Evolutionary conservation across 1,139 yeast species (phyloP).

Genomic region (Geotrichum restrictum): DNA sequence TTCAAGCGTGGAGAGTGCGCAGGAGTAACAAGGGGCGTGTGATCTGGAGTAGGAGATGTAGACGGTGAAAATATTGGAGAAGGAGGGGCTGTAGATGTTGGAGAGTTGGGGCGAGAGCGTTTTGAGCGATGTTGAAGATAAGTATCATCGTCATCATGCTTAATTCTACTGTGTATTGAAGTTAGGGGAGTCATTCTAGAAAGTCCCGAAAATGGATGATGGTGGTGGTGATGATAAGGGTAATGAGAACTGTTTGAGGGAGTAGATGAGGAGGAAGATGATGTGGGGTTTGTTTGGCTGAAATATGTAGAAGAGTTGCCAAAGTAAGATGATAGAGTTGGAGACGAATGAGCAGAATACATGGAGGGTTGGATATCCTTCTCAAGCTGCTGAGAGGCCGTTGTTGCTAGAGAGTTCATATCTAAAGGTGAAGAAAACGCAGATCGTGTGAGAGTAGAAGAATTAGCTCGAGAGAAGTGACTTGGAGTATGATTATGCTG

Average conservation of each 20-base stretch:
- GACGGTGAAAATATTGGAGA: conserved; percentile 43
- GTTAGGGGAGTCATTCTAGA: conserved; percentile 56
- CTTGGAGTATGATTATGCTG: conserved; percentile 16
- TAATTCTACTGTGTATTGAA: conserved; percentile 29
- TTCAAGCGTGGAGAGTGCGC: conserved; percentile 52
- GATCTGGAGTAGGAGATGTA: conserved; percentile 49
- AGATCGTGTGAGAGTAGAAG: conserved; percentile 1
- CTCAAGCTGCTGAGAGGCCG: conserved; percentile 75
- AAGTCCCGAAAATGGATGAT: conserved; percentile 45
- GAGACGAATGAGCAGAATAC: conserved; percentile 55
- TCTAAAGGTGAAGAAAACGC: conserved; percentile 45
- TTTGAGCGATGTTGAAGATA: conserved; percentile 52
- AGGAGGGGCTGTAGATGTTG: conserved; percentile 63
- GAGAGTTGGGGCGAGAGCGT: conserved; percentile 76
- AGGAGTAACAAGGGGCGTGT: conserved; percentile 57
- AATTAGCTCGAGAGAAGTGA: conserved; percentile 16
- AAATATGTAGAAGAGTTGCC: conserved; percentile 21
- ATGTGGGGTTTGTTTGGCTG: conserved; percentile 2
- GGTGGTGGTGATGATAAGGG: conserved; percentile 28
- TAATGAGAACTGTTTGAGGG: conserved; percentile 20
- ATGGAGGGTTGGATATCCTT: conserved; percentile 37
- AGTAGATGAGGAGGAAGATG: conserved; percentile 23
- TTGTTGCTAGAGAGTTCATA: conserved; percentile 73
- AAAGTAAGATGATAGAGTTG: conserved; percentile 61
- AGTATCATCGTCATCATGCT: conserved; percentile 41